Percentiles rank a stretch among this genome's conserved stretches.
Conservation (phyloP, 1,284 basidiomycete species). For the Omphalotus olearius region DNA sequence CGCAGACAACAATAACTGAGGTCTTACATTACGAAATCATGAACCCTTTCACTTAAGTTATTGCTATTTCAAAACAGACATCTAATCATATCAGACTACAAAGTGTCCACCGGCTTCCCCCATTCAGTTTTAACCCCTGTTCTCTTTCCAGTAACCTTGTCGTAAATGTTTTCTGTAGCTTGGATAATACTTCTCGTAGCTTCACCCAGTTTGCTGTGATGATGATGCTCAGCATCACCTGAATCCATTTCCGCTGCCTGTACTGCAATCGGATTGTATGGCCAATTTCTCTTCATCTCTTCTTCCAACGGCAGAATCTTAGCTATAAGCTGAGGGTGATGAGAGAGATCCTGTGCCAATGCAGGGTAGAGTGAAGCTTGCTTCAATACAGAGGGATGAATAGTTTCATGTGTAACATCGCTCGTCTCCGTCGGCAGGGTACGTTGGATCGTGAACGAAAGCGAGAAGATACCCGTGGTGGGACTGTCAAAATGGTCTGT, state of each 20-base stretch:
- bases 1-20: too few species aligned
- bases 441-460: constrained; percentile 41
- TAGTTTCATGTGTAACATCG: constrained; percentile 51
- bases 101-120: too few species aligned
- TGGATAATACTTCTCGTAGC: too few species aligned
- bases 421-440: constrained; percentile 41
- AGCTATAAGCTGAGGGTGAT: constrained; percentile 40
- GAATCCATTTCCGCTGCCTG: neutral
- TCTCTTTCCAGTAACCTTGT: too few species aligned
- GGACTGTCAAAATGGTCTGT: constrained; percentile 33
- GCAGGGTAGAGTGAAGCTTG: constrained; percentile 35
- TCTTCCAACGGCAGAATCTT: constrained; percentile 50
- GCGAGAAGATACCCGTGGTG: constrained; percentile 44
- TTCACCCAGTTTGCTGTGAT: too few species aligned
- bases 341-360: constrained; percentile 32
- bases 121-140: too few species aligned
- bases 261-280: constrained; percentile 9
- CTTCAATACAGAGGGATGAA: constrained; percentile 55
- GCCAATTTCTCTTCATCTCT: constrained; percentile 45
- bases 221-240: too few species aligned
- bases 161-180: too few species aligned
- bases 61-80: too few species aligned
- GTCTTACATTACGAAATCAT: too few species aligned
- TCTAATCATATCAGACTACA: too few species aligned
- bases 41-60: too few species aligned